Base-by-base conservation (phyloP, 257 asterid genomes). In the Pogostemon cablin region DNA sequence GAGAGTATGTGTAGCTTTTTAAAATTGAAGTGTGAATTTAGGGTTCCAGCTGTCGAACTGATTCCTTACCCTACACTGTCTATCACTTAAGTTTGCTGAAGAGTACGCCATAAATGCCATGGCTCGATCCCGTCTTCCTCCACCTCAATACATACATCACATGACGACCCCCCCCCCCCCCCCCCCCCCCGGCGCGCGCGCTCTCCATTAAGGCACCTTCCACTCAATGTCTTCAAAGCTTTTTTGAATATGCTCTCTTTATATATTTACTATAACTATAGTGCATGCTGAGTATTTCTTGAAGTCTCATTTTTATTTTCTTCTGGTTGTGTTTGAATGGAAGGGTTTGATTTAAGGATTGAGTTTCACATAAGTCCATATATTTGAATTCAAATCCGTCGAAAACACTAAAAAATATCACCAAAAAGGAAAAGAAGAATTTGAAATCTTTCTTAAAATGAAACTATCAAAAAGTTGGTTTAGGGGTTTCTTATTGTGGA, bases 211-310 rank as follows among this genome's bases (percentile, higher is more conserved):
- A 9, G 65, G 46, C 53, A 50, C 44, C 53, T 49, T 3, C 6
- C 62, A n/a, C 9, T 59, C 41, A 9, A 8, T 64, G 65, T 62
- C 32, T 49, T 60, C 11, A 62, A 59, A 69, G 52, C 47, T 69
- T 63, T 62, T 15, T 52, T 54, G 52, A 46, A 64, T 46, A 32
- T n/a, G 48, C 25, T 20, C 65, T 54, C 59, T 43, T 42, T 44
- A 55, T 68, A 38, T 62, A 37, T 62, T 62, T 17, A 56, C 10
- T 41, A 20, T 20, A 20, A 20, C 25, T 20, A 46, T 8, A 11
- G 11, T 35, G 40, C 58, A 59, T 75, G 62, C 69, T 67, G 49
- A 9, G 47, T 49, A 9, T 59, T 3, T 61, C 55, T 4, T 68
- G 20, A 54, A 32, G 25, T 20, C 25, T 20, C 25, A 20, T 20